A percentile compares a stretch with the other conserved stretches of the same genome.
phyloP scores from a whole-genome alignment of 768 basidiomycete species.

The Porphyrellus cyaneotinctus region DNA sequence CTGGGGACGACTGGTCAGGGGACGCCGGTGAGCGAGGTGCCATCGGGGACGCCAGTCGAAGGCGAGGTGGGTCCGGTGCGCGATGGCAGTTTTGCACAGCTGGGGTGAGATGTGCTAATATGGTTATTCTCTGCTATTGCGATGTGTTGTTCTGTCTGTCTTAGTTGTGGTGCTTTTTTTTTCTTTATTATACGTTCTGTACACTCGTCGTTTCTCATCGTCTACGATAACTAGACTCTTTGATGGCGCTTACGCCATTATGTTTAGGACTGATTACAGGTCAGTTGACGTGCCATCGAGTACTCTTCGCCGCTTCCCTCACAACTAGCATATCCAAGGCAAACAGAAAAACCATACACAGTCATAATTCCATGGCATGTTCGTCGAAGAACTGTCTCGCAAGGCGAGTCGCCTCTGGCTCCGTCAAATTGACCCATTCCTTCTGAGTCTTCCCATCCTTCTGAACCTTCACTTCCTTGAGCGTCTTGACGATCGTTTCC shows the following conservation, averaged over 20 bases:
- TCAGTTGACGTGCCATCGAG: too few species aligned
- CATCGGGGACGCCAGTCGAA: constrained; percentile 40
- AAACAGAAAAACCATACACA: not conserved
- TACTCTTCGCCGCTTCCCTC: too few species aligned
- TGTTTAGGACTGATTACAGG: too few species aligned
- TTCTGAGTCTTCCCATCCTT: constrained; percentile 9
- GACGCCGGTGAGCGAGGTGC: constrained; percentile 51
- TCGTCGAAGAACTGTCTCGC: constrained; percentile 14
- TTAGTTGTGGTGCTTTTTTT: constrained; percentile 2
- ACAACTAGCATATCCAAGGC: not conserved
- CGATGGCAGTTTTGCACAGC: constrained; percentile 52
- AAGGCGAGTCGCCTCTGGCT: constrained; percentile 7
- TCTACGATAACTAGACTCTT: constrained; percentile 5
- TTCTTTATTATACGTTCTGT: constrained; percentile 4
- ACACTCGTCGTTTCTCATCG: not conserved
- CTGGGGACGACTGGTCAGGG: constrained; percentile 63
- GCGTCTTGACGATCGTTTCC: constrained; percentile 8
- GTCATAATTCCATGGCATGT: constrained; percentile 4
- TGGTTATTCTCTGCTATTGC: constrained; percentile 28
- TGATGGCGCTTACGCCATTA: too few species aligned
- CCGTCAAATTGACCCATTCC: constrained; percentile 9
- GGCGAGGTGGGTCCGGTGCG: constrained; percentile 51
- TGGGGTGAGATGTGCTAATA: constrained; percentile 33
- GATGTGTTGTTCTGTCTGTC: constrained; percentile 13
- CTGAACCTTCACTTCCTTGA: constrained; percentile 12